A percentile compares a stretch with the other conserved stretches of the same genome.
These are phyloP conservation scores for Detonula confervacea DNA, from an alignment of 352 stramenopile species.

Conservation along the genomic window DNA sequence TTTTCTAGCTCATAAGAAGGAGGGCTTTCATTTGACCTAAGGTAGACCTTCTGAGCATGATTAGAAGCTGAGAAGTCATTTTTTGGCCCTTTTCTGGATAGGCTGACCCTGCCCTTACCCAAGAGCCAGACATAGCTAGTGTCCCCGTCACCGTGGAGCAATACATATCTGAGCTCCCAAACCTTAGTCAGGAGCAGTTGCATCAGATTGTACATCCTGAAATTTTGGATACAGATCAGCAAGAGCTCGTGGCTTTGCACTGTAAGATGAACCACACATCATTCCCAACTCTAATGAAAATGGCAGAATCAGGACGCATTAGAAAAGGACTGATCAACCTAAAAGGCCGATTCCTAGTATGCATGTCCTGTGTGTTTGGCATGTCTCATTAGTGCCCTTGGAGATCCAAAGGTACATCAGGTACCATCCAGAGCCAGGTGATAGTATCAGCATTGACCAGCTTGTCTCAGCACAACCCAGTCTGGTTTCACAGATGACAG, in stretches of 20 bases:
- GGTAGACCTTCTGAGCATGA: no score
- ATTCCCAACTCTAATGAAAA: conserved; percentile 8
- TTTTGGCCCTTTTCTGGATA: no score
- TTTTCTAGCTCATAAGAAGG: no score
- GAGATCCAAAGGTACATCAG: conserved; percentile 6
- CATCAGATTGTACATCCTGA: conserved; percentile 4
- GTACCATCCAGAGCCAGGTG: conserved; percentile 38
- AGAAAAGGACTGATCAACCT: conserved; percentile 6
- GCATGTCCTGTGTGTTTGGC: conserved; percentile 6
- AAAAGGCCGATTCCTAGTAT: conserved; percentile 11
- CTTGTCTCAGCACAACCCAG: conserved; percentile 16
- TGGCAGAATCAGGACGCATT: conserved; percentile 16
- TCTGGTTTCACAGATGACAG: conserved; percentile 20
- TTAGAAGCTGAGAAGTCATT: no score
- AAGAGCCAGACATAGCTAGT: neutral
- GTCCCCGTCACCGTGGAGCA: neutral
- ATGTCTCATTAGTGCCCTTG: neutral
- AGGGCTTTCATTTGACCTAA: no score
- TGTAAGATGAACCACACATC: conserved; percentile 22
- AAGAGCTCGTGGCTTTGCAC: conserved; percentile 2
- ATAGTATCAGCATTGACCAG: conserved; percentile 60
- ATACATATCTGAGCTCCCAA: neutral
- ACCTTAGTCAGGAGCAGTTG: conserved; percentile 4
- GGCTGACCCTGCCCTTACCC: no score
- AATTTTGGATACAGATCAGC: conserved; percentile 12